These are phyloP conservation scores for Pyricularia grisea DNA, from an alignment of 2,329 filamentous ascomycete species.

Conservation along the genomic window DNA sequence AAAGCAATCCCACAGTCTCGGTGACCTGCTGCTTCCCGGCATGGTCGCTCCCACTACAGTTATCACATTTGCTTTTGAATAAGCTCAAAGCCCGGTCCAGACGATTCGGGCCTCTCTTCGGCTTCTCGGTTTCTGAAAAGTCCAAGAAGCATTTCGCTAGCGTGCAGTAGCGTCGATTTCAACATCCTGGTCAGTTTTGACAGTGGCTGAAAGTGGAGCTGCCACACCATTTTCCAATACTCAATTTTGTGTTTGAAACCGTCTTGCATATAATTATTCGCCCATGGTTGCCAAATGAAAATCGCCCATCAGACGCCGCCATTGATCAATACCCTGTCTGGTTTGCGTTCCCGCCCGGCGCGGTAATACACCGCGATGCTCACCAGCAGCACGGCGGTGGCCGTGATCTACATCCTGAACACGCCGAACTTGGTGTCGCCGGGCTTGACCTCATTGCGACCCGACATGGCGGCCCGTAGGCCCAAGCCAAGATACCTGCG, in stretches of 20 bases:
- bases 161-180: neutral
- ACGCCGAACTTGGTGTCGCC: conserved; percentile 67
- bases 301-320: neutral
- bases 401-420: conserved; percentile 58
- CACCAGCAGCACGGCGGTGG: neutral
- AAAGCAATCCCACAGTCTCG: neutral
- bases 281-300: neutral
- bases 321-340: neutral
- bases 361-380: neutral
- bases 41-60: neutral
- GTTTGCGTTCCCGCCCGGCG: neutral
- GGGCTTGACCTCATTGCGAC: conserved; percentile 50
- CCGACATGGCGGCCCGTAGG: conserved; percentile 62
- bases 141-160: neutral
- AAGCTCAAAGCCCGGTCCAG: neutral
- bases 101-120: neutral
- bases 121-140: neutral
- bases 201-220: conserved; percentile 1
- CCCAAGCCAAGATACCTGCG: conserved; percentile 62
- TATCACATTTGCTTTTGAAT: neutral
- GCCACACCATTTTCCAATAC: neutral
- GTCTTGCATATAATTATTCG: neutral
- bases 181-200: conserved; percentile 1
- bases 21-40: neutral
- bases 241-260: neutral